Percentiles rank a stretch among this genome's conserved stretches.
phyloP scores from a whole-genome alignment of 2,329 filamentous ascomycete genomes.

The Talaromyces sp. region DNA sequence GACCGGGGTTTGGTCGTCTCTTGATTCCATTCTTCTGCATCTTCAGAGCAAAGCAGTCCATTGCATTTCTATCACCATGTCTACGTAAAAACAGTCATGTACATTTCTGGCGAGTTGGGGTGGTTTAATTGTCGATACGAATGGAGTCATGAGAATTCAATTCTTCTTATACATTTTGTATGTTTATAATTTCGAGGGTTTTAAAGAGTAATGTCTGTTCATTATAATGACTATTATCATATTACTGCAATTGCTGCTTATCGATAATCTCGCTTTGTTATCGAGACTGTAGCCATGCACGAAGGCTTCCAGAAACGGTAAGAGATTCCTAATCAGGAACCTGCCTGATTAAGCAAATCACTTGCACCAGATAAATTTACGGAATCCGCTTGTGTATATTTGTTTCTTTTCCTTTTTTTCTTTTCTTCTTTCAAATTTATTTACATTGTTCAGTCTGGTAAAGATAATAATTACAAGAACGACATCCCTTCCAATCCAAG shows the following conservation, averaged over 20 bases:
- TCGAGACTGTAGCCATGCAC: neutral
- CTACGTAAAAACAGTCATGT: neutral
- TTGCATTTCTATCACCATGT: neutral
- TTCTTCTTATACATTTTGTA: neutral
- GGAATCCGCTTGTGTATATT: too few relatives aligned
- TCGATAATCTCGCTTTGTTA: neutral
- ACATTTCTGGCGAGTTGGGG: neutral
- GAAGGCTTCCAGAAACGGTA: neutral
- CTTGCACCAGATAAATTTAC: neutral
- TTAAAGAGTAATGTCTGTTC: constrained; percentile 1
- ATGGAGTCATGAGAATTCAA: constrained; percentile 14
- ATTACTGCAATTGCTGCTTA: neutral
- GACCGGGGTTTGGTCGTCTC: neutral
- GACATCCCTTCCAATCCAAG: neutral
- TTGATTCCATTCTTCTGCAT: constrained; percentile 8
- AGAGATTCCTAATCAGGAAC: neutral
- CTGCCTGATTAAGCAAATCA: neutral
- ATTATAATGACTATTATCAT: neutral
- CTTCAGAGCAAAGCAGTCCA: neutral
- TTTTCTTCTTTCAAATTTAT: neutral
- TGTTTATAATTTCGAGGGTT: neutral
- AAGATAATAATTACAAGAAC: neutral
- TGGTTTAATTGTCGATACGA: constrained; percentile 3
- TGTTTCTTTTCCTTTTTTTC: too few relatives aligned
- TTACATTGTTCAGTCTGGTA: neutral